Base-by-base conservation (phyloP, 139 green algal species). In the Auxenochlorella pyrenoidosa region DNA sequence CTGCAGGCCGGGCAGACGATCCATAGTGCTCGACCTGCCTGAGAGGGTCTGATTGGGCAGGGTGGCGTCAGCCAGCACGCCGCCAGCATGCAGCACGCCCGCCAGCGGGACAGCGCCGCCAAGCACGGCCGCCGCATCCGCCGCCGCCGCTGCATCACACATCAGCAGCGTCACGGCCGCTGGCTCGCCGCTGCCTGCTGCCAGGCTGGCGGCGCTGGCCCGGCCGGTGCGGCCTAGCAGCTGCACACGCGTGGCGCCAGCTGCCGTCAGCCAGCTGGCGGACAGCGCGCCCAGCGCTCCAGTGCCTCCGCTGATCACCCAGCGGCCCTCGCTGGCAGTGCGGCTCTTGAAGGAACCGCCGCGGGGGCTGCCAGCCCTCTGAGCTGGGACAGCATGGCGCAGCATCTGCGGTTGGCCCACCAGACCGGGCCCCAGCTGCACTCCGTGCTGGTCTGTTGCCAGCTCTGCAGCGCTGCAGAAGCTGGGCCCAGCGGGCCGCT, bases 281-380 rank as follows among this genome's bases (percentile, higher is more conserved):
- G 94, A 73, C 18, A 96, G 88, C n/a, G 87, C 82, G 28, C 91
- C 91, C 66, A 94, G 76, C 6, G 90, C 70, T 24, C 91, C 91
- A 5, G 88, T 54, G 38, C 91, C 91, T 36, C 91, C 91, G 66
- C 90, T 92, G 54, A 93, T 63, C 24, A 96, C 90, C 44, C 97
- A 94, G 41, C 97, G 92, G 93, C 95, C 47, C 96, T 0, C 88
- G 6, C 63, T 71, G 63, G 63, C 54, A 24, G 24, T 24, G 12
- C 63, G 4, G 15, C 12, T 68, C 60, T 26, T 32, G 60, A 32
- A 68, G 24, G n/a, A 32, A n/a, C 18, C 60, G 63, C 63, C 22
- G 5, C 5, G 13, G 80, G 97, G 86, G 18, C 94, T 95, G 34
- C 91, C 85, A 41, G 84, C 71, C 38, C 54, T 36, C 66, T 24